These are phyloP conservation scores for Diaporthe citriasiana DNA, from an alignment of 2,329 filamentous ascomycete genomes.

Conservation along the genomic window DNA sequence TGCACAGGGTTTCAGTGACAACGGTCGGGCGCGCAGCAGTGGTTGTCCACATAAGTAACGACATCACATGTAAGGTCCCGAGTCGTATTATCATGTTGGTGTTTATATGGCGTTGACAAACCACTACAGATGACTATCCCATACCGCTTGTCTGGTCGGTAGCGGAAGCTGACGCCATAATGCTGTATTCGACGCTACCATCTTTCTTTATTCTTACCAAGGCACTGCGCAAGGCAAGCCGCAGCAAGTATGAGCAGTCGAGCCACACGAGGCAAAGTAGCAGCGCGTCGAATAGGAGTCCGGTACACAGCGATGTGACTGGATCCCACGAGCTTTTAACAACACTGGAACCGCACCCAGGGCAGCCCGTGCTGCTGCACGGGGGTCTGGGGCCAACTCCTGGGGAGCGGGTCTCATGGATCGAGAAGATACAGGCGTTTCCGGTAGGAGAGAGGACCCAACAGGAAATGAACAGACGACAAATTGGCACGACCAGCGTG, in stretches of 20 bases:
- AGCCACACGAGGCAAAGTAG: slow-evolving; percentile 1
- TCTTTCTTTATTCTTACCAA: background rate
- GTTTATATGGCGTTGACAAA: background rate
- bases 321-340: background rate
- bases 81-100: background rate
- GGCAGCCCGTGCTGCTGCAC: slow-evolving; percentile 6
- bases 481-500: slow-evolving; percentile 29
- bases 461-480: slow-evolving; percentile 7
- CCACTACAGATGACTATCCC: slow-evolving; percentile 21
- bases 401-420: slow-evolving; percentile 24
- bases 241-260: background rate
- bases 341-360: slow-evolving; percentile 8
- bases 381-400: slow-evolving; percentile 18
- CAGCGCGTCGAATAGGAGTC: background rate
- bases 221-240: background rate
- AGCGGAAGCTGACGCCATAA: slow-evolving; percentile 23
- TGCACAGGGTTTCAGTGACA: slow-evolving; percentile 5
- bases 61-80: slow-evolving; percentile 26
- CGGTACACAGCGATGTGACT: background rate
- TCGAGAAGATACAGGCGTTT: slow-evolving; percentile 31
- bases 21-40: slow-evolving; percentile 16
- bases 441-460: slow-evolving; percentile 12
- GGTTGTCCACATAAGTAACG: slow-evolving; percentile 17
- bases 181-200: slow-evolving; percentile 25
- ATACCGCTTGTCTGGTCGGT: slow-evolving; percentile 23